A percentile compares a stretch with the other conserved stretches of the same genome.
These are phyloP conservation scores for Podila horticola DNA, from an alignment of 192 early-diverging fungal genomes.

Conservation along the genomic window DNA sequence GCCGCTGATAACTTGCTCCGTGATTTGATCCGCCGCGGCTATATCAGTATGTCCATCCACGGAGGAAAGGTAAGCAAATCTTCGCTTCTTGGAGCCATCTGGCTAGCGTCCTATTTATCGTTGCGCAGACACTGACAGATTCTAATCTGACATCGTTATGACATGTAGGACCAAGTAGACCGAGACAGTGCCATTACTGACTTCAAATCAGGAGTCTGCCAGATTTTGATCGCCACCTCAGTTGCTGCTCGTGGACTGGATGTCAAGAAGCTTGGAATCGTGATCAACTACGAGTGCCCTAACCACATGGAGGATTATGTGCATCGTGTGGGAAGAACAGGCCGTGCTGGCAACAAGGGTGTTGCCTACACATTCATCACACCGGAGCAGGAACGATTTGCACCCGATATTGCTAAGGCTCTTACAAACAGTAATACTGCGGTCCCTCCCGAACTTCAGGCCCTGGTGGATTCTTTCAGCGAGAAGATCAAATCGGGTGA, in stretches of 20 bases:
- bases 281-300: constrained; percentile 97
- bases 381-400: constrained; percentile 93
- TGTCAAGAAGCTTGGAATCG: constrained; percentile 91
- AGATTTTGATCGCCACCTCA: constrained; percentile 95
- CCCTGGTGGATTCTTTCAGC: constrained; percentile 81
- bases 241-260: constrained; percentile 97
- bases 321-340: constrained; percentile 97
- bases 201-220: constrained; percentile 91
- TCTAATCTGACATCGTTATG: too few species aligned
- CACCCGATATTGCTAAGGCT: constrained; percentile 91
- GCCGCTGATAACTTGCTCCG: constrained; percentile 90
- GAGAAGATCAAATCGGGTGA: constrained; percentile 83
- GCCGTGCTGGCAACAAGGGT: constrained; percentile 97
- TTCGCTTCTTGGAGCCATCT: background rate
- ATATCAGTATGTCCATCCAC: constrained; percentile 91
- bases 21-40: constrained; percentile 85
- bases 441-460: constrained; percentile 81
- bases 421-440: constrained; percentile 79
- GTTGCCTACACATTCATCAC: constrained; percentile 97
- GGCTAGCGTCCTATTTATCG: too few species aligned
- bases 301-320: constrained; percentile 99
- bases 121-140: too few species aligned
- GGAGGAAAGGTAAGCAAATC: constrained; percentile 82
- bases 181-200: constrained; percentile 93
- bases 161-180: constrained; percentile 80